Percentiles rank a stretch among this genome's conserved stretches.
Evolutionary conservation across 352 stramenopile genomes (phyloP).

Genomic region (Phytophthora chlamydospora): DNA sequence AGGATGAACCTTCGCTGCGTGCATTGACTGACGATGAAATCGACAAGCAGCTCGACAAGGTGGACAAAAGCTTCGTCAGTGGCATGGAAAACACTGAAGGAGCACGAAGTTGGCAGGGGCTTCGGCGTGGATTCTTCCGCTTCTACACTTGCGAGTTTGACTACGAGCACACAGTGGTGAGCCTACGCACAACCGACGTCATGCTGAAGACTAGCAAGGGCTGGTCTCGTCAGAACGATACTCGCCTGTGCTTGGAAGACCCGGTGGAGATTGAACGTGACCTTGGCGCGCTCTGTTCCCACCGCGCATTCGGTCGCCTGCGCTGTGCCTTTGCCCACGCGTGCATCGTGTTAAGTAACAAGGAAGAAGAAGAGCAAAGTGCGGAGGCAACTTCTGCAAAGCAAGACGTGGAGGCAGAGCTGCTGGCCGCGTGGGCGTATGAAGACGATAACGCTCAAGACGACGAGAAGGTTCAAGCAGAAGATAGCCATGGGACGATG

Average conservation of each 20-base stretch:
- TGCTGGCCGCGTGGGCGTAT: conserved; percentile 35
- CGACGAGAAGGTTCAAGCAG: conserved; percentile 2
- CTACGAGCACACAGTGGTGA: conserved; percentile 66
- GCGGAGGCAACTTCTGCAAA: not conserved
- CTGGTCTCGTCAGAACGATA: conserved; percentile 46
- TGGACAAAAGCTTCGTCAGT: conserved; percentile 28
- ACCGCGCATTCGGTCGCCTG: conserved; percentile 54
- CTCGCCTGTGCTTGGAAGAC: conserved; percentile 74
- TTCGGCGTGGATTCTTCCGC: conserved; percentile 70
- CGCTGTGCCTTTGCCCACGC: conserved; percentile 60
- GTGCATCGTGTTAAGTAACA: conserved; percentile 39
- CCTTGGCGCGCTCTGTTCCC: conserved; percentile 71
- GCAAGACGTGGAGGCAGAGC: conserved; percentile 21
- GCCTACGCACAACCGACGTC: conserved; percentile 40
- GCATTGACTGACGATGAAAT: conserved; percentile 31
- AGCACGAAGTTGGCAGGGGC: conserved; percentile 34
- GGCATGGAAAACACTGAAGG: not conserved
- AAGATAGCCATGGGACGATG: conserved; percentile 23
- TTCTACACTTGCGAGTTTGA: conserved; percentile 83
- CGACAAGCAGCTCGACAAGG: conserved; percentile 18
- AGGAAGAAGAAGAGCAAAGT: conserved; percentile 10
- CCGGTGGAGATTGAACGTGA: conserved; percentile 75
- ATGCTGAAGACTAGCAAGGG: conserved; percentile 52
- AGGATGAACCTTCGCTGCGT: conserved; percentile 28
- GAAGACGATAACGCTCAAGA: conserved; percentile 30